Percentiles rank a stretch among this genome's conserved stretches.
phyloP scores from a whole-genome alignment of 2,329 filamentous ascomycete species.

The Clarireedia sp. region DNA sequence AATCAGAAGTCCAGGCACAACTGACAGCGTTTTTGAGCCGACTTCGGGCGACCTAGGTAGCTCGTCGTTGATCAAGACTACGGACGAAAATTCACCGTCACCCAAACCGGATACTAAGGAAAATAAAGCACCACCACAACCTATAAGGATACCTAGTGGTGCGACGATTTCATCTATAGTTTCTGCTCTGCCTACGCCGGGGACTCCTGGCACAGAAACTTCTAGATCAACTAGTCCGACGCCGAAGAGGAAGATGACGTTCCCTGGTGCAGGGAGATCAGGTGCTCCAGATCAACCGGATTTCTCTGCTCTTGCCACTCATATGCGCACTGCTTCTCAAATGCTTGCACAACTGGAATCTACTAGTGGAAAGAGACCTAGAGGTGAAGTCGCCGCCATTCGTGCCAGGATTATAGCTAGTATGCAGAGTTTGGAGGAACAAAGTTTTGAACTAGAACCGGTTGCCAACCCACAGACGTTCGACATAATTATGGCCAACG shows the following conservation, averaged over 20 bases:
- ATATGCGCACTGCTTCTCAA: conserved; percentile 80
- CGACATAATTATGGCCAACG: conserved; percentile 72
- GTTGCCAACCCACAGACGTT: conserved; percentile 62
- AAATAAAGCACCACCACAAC: conserved; percentile 25
- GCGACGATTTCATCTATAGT: conserved; percentile 51
- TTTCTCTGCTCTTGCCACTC: conserved; percentile 73
- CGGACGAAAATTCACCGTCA: conserved; percentile 30
- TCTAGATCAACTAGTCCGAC: conserved; percentile 63
- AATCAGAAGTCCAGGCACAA: conserved; percentile 30
- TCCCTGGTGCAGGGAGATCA: conserved; percentile 43
- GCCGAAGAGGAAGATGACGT: conserved; percentile 50
- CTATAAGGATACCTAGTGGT: conserved; percentile 53
- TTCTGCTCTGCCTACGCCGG: conserved; percentile 55
- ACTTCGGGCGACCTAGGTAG: conserved; percentile 69
- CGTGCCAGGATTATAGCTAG: conserved; percentile 81
- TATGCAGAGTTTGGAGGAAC: conserved; percentile 81
- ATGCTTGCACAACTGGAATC: conserved; percentile 80
- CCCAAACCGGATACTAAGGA: conserved; percentile 21
- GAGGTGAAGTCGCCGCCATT: conserved; percentile 74
- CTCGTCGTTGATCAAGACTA: conserved; percentile 58
- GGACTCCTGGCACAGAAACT: conserved; percentile 59
- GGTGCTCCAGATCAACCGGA: conserved; percentile 64
- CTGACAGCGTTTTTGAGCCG: conserved; percentile 79
- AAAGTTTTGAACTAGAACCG: conserved; percentile 72
- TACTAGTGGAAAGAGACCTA: conserved; percentile 71